Base-by-base conservation (phyloP, 2,329 filamentous ascomycete genomes). In the Paecilomyces sp. region DNA sequence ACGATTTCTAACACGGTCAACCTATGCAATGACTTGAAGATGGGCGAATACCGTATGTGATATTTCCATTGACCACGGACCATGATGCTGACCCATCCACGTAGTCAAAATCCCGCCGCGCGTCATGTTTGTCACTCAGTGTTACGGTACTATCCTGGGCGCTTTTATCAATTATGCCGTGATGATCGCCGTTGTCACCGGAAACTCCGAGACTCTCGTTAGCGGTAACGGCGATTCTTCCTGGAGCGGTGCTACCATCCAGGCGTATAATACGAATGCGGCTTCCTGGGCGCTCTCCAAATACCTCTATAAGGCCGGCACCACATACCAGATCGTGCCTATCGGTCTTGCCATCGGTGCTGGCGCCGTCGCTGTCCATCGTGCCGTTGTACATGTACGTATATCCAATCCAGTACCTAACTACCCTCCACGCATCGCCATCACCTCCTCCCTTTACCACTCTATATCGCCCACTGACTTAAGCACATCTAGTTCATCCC, bases 31-130 rank as follows among this genome's bases (percentile, higher is more conserved):
- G 82, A 84, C 62, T 67, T 85, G 25, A 85, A 85, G 71, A 78
- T 85, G 76, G 83, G 83, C 22, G 81, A 85, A 72, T 85, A 85
- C 56, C 77, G 80, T 81, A 71, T 57, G 78, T 73, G 3, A 22
- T 15, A 0, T 3, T 28, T 57, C 9, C 4, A 15, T 11, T 28
- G 24, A 57, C 3, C 6, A 8, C 5, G 8, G 7, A 33, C 25
- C 25, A 28, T 15, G 36, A 34, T 12, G 1, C 52, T 61, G 22
- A 61, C 28, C 2, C 8, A 9, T 47, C 13, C 28, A 55, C 41
- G 9, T 22, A 61, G 60, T 62, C 47, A 62, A 62, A 41, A 60
- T 62, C 15, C 60, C 60, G 25, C 60, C 60, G 51, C 60, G 60
- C 13, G 52, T 54, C 41, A 62, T 62, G 60, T 62, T 62, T 18